Base-by-base conservation (phyloP, 208 protist species). In the Phytomonas serpens region DNA sequence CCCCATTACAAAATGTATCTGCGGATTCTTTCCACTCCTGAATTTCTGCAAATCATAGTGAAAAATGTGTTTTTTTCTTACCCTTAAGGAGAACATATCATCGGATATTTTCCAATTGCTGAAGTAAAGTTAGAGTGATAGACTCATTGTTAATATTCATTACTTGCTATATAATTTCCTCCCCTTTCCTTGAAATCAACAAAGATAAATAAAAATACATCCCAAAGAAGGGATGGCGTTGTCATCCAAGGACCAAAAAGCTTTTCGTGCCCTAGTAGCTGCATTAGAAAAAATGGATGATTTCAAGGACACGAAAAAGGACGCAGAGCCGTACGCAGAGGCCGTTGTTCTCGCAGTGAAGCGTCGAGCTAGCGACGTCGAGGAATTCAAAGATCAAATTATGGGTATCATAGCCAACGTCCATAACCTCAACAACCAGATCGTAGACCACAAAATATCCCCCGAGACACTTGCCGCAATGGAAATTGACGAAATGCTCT, bases 331-430 rank as follows among this genome's bases (percentile, higher is more conserved):
- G 51, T 94, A 91, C 61, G 92, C 87, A 27, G 73, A 69, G 29
- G 69, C 73, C 19, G 69, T 93, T 14, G 76, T 88, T 7, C 76
- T 64, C 6, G 79, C 75, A 19, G 75, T 92, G 73, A 68, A 79
- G 13, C 69, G 67, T 4, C 75, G 31, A 66, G 67, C 67, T 30
- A 72, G 51, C 64, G 76, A 83, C 0, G 82, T 81, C 30, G 89
- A 88, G 61, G 78, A 84, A 10, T 94, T 94, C 78, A 77, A 72
- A 30, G 92, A 96, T 64, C 84, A 92, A 34, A 63, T 87, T 23
- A 83, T 94, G 68, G 67, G 80, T 73, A 74, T 96, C 34, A 38
- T 93, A 13, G 84, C 87, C 14, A 96, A 96, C 68, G 77, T 96
- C 13, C 67, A 63, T 47, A 84, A 87, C 64, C 62, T 96, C n/a